Conservation (phyloP, 2,329 filamentous ascomycete species). For the Didymella arachidicola region DNA sequence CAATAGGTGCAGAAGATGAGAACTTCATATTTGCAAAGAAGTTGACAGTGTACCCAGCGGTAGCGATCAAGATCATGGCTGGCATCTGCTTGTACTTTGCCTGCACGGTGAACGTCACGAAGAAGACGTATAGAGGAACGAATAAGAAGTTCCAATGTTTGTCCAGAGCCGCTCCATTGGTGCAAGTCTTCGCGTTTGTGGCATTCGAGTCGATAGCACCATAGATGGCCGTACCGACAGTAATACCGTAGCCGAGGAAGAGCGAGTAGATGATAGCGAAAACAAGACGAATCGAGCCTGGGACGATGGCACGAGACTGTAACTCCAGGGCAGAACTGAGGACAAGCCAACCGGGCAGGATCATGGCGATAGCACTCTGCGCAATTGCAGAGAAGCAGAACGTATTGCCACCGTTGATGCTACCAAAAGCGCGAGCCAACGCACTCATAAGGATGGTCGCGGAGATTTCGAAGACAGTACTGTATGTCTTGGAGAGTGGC, state of each 20-base stretch:
- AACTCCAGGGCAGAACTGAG: slow-evolving; percentile 58
- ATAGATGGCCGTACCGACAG: slow-evolving; percentile 58
- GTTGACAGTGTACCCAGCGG: slow-evolving; percentile 77
- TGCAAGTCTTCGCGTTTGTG: slow-evolving; percentile 53
- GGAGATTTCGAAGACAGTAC: slow-evolving; percentile 58
- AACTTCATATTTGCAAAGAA: slow-evolving; percentile 75
- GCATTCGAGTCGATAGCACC: slow-evolving; percentile 57
- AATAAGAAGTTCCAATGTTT: slow-evolving; percentile 71
- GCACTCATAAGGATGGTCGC: slow-evolving; percentile 58
- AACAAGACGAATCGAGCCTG: slow-evolving; percentile 59
- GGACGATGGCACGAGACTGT: slow-evolving; percentile 56
- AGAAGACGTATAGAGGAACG: slow-evolving; percentile 76
- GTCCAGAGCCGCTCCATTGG: slow-evolving; percentile 51
- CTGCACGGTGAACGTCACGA: slow-evolving; percentile 76
- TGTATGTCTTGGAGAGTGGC: slow-evolving; percentile 74
- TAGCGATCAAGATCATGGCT: slow-evolving; percentile 75
- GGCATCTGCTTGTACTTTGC: slow-evolving; percentile 80
- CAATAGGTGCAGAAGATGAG: slow-evolving; percentile 72
- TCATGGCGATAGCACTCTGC: slow-evolving; percentile 59
- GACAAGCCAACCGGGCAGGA: slow-evolving; percentile 58
- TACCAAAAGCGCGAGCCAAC: slow-evolving; percentile 57
- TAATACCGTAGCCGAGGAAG: slow-evolving; percentile 60
- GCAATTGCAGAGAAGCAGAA: slow-evolving; percentile 61
- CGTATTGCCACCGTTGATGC: slow-evolving; percentile 51
- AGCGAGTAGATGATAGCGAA: slow-evolving; percentile 62